Evolutionary conservation across 2,329 filamentous ascomycete species (phyloP), one percentile per base, ranked within the genome.

Genomic region (Fusarium sp.): DNA sequence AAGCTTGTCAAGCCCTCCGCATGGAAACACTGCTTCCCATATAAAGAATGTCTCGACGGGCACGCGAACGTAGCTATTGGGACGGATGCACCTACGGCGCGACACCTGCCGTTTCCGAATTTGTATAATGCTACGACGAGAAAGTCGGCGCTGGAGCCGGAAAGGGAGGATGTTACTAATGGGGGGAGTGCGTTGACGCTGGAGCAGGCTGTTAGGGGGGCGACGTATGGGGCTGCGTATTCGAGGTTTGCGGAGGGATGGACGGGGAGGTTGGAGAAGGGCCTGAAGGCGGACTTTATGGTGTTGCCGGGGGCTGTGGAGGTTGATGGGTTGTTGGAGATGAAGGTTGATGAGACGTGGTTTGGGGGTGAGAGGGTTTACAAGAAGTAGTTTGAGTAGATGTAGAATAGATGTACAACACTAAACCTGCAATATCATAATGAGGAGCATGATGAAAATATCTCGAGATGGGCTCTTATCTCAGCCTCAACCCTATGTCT

Each of bases 11-110:
- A 88, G 3, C 77, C 80, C 16, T 80, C 85, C 21, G 83, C 89
- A 3, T 88, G 89, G 80, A 83, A 82, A 56, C 83, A 89, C 19
- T 89, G 89, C 1, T 92, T 92, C 74, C 88, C 90, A 0, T 92
- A 92, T 78, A 84, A 85, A 45, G 89, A 91, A 51, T 90, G 91
- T 39, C 83, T 84, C 4, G 86, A 88, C 46, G 82, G 82, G 1
- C 88, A 88, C 3, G 87, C 89, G 0, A 77, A 81, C 4, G 78
- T 91, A 1, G 88, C 89, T 0, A 83, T 91, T 16, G 89, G 89
- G 0, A 87, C 85, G 5, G 89, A 91, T 70, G 84, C 87, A 0
- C 89, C 89, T 0, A 91, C 89, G 1, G 89, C 89, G 4, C 87
- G 87, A 4, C 85, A 88, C 72, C 76, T 82, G 3, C 84, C 88